A percentile compares a stretch with the other conserved stretches of the same genome.
phyloP scores from a whole-genome alignment of 495 filamentous ascomycete species.

The Penicillium odoratum region DNA sequence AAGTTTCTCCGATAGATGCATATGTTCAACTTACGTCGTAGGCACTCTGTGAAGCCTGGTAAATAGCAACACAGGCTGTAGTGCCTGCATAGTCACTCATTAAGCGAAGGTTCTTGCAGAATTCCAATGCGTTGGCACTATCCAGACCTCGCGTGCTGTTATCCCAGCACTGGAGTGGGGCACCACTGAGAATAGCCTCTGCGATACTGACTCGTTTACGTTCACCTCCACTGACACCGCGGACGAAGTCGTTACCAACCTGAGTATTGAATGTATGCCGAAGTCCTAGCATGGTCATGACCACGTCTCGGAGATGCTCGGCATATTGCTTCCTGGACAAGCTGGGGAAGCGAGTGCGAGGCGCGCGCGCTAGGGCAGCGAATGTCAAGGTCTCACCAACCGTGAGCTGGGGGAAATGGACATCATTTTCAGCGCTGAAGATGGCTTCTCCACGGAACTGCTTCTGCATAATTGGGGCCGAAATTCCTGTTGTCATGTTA shows the following conservation, averaged over 20 bases:
- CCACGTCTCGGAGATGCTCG: constrained; percentile 67
- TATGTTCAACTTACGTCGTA: constrained; percentile 51
- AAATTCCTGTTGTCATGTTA: background rate
- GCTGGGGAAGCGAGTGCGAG: constrained; percentile 21
- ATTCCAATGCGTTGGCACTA: constrained; percentile 77
- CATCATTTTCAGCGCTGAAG: constrained; percentile 59
- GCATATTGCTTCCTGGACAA: constrained; percentile 49
- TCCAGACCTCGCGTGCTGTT: constrained; percentile 76
- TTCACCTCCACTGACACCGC: constrained; percentile 80
- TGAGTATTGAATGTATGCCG: constrained; percentile 72
- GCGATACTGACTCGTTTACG: constrained; percentile 81
- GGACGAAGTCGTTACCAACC: constrained; percentile 77
- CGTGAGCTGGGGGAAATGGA: constrained; percentile 60
- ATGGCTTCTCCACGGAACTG: constrained; percentile 63
- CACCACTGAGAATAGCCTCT: constrained; percentile 63
- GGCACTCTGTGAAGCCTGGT: constrained; percentile 75
- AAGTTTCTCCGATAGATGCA: background rate
- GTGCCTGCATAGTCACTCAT: constrained; percentile 66
- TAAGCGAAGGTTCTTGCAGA: constrained; percentile 66
- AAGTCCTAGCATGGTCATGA: constrained; percentile 78
- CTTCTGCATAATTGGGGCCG: constrained; percentile 44
- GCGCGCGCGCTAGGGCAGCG: constrained; percentile 49
- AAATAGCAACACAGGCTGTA: constrained; percentile 68
- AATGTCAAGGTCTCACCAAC: constrained; percentile 63
- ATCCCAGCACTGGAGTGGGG: constrained; percentile 81